Percentiles rank a stretch among this genome's conserved stretches.
phyloP scores from a whole-genome alignment of 2,329 filamentous ascomycete genomes.

The Talaromyces funiculosus region DNA sequence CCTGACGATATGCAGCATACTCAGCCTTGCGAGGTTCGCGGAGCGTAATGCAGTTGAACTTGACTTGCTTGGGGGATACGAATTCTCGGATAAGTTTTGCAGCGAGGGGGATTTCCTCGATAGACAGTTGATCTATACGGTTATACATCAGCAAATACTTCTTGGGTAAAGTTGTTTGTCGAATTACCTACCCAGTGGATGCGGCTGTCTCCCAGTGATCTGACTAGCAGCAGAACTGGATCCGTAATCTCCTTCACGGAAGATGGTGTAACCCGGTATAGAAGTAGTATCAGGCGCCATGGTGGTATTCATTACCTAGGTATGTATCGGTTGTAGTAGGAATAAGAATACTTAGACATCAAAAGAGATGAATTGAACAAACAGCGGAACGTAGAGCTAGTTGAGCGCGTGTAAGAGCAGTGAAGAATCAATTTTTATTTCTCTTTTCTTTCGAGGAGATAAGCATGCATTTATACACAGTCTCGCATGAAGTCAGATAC shows the following conservation, averaged over 20 bases:
- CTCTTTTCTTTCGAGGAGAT: not conserved
- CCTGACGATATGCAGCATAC: constrained; percentile 28
- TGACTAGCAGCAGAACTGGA: constrained; percentile 12
- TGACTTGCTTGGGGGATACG: constrained; percentile 25
- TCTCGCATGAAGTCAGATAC: not conserved
- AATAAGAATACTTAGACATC: not conserved
- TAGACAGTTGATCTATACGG: constrained; percentile 22
- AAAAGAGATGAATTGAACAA: not conserved
- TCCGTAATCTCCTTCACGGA: constrained; percentile 14
- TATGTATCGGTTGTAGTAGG: not conserved
- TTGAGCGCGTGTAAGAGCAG: not conserved
- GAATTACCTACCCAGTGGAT: constrained; percentile 15
- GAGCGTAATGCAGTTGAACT: constrained; percentile 49
- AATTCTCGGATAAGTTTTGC: constrained; percentile 26
- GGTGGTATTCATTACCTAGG: not conserved
- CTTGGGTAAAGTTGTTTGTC: not conserved
- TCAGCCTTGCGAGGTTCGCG: constrained; percentile 42
- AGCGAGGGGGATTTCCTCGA: constrained; percentile 24
- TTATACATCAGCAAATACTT: not conserved
- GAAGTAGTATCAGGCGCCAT: constrained; percentile 18
- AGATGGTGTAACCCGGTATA: constrained; percentile 18
- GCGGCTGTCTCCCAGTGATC: constrained; percentile 9
- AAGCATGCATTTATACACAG: not conserved
- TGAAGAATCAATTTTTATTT: not conserved
- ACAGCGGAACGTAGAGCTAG: not conserved